phyloP scores from a whole-genome alignment of 139 green algal species.

The Chlamydomonas schloesseri region DNA sequence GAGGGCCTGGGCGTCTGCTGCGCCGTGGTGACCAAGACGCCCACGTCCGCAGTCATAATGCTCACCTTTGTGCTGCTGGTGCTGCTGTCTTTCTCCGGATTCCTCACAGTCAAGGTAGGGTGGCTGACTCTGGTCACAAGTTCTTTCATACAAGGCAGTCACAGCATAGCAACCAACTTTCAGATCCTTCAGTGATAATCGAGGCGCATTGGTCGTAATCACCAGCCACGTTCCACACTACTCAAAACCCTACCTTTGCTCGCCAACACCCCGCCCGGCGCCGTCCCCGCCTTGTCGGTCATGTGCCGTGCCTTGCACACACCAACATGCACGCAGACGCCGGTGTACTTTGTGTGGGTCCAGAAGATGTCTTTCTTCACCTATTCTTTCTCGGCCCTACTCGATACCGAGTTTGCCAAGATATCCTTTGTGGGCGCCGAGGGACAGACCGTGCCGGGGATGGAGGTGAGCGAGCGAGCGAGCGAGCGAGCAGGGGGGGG shows the following conservation, averaged over 20 bases:
- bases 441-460: not conserved
- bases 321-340: too few species aligned
- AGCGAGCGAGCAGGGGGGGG: not conserved
- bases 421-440: constrained; percentile 21
- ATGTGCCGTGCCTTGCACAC: too few species aligned
- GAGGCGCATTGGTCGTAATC: too few species aligned
- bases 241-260: too few species aligned
- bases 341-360: constrained; percentile 72
- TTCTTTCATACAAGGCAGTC: too few species aligned
- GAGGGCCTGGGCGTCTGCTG: constrained; percentile 67
- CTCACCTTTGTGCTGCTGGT: constrained; percentile 76
- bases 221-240: too few species aligned
- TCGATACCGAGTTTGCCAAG: constrained; percentile 45
- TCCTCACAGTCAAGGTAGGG: constrained; percentile 58
- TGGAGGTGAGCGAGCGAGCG: not conserved
- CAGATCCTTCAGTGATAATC: too few species aligned
- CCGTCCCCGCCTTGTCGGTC: too few species aligned
- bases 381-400: constrained; percentile 63
- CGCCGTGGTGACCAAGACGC: constrained; percentile 56
- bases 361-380: constrained; percentile 69
- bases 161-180: too few species aligned
- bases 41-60: constrained; percentile 57
- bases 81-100: constrained; percentile 72
- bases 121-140: too few species aligned
- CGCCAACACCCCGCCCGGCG: too few species aligned